A percentile compares a stretch with the other conserved stretches of the same genome.
Evolutionary conservation across 1,139 yeast genomes (phyloP).

Genomic region (Pichia sorboxylosa): DNA sequence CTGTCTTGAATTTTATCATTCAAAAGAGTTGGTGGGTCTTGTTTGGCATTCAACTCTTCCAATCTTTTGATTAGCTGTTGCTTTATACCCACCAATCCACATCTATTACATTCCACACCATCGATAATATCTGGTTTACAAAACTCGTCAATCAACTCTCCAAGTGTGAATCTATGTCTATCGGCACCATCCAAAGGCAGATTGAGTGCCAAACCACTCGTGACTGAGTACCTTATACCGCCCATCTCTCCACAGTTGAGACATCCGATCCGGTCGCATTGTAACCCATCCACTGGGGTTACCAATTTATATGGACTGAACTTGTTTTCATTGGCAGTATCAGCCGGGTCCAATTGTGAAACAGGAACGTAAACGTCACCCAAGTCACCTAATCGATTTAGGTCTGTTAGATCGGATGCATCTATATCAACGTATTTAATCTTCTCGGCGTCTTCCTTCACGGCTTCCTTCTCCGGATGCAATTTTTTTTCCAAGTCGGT

Average conservation of each 20-base stretch:
- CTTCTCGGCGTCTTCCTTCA: slow-evolving; percentile 4
- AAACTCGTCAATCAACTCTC: slow-evolving; percentile 59
- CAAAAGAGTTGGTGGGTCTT: slow-evolving; percentile 23
- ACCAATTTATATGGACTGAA: slow-evolving; percentile 46
- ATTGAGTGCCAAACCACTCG: slow-evolving; percentile 70
- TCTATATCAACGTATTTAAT: slow-evolving; percentile 16
- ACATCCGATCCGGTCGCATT: slow-evolving; percentile 83
- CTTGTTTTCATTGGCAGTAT: slow-evolving; percentile 28
- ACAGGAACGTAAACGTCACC: slow-evolving; percentile 66
- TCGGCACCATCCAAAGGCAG: slow-evolving; percentile 34
- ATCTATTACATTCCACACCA: slow-evolving; percentile 87
- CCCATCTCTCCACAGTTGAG: slow-evolving; percentile 85
- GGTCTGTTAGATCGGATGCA: slow-evolving; percentile 30
- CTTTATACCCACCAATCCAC: slow-evolving; percentile 59
- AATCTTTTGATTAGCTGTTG: slow-evolving; percentile 38
- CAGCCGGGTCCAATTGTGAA: slow-evolving; percentile 59
- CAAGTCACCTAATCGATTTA: slow-evolving; percentile 39
- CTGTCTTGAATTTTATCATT: slow-evolving; percentile 38
- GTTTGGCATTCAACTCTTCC: slow-evolving; percentile 20
- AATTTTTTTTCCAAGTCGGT: slow-evolving; percentile 5
- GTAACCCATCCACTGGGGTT: slow-evolving; percentile 84
- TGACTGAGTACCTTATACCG: slow-evolving; percentile 73
- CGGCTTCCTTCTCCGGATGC: not conserved
- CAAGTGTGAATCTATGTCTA: slow-evolving; percentile 34
- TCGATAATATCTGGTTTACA: slow-evolving; percentile 73